These are phyloP conservation scores for Mrakia hoshinonis DNA, from an alignment of 768 basidiomycete genomes.

Conservation along the genomic window DNA sequence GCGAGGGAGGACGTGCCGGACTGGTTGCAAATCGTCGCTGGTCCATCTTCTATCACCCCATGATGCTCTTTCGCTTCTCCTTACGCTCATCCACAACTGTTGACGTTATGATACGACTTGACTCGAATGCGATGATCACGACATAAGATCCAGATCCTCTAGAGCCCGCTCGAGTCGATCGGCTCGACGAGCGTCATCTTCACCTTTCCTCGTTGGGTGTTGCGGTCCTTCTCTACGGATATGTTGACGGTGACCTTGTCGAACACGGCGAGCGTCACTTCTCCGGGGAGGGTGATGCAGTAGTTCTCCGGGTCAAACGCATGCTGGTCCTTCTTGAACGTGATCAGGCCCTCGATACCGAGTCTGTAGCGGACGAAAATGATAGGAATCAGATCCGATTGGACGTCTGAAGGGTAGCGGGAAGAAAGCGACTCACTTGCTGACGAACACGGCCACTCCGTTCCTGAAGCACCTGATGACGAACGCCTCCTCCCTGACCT, in stretches of 20 bases:
- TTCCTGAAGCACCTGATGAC: slow-evolving; percentile 92
- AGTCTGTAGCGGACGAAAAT: slow-evolving; percentile 50
- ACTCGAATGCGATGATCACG: too few relatives aligned
- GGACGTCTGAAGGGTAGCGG: background rate
- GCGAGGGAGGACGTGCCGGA: too few relatives aligned
- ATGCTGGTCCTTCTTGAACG: slow-evolving; percentile 73
- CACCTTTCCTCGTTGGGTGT: slow-evolving; percentile 81
- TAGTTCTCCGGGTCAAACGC: slow-evolving; percentile 89
- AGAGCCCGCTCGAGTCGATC: slow-evolving; percentile 18
- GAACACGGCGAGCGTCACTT: slow-evolving; percentile 71
- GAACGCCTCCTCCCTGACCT: slow-evolving; percentile 71
- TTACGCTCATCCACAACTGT: too few relatives aligned
- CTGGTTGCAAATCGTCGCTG: too few relatives aligned
- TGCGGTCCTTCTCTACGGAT: slow-evolving; percentile 86
- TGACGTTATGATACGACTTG: too few relatives aligned
- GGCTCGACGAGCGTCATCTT: slow-evolving; percentile 42
- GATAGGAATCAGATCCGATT: background rate
- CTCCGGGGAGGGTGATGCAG: slow-evolving; percentile 62
- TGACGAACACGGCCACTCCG: slow-evolving; percentile 92
- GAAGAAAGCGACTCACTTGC: slow-evolving; percentile 54
- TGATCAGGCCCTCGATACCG: slow-evolving; percentile 87
- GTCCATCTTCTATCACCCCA: too few relatives aligned
- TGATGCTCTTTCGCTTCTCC: too few relatives aligned
- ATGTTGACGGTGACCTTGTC: slow-evolving; percentile 88
- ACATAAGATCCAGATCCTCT: too few relatives aligned